These are phyloP conservation scores for Umbilicus rupestris DNA, from an alignment of 164 flowering plant genomes.

Conservation along the genomic window DNA sequence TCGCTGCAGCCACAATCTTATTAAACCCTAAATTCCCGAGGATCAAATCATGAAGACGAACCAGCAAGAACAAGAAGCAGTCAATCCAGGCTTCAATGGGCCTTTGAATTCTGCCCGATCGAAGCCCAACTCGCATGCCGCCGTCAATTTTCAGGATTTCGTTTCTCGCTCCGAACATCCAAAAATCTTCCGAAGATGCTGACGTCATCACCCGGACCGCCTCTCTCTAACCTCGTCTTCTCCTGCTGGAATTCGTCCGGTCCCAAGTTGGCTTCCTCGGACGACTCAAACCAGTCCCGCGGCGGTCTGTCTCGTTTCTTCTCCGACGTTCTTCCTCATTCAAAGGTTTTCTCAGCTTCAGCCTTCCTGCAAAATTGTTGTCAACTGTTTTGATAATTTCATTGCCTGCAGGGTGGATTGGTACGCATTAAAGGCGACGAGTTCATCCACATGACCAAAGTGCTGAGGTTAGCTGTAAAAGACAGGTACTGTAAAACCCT, in stretches of 20 bases:
- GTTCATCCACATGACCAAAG: constrained; percentile 84
- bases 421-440: constrained; percentile 81
- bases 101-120: neutral
- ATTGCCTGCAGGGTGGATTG: constrained; percentile 44
- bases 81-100: neutral
- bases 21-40: neutral
- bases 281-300: constrained; percentile 53
- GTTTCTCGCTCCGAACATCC: no score
- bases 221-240: neutral
- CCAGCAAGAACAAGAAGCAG: neutral
- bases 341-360: constrained; percentile 32
- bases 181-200: neutral
- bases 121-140: neutral
- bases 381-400: neutral
- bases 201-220: neutral
- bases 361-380: neutral
- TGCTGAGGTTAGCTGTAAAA: constrained; percentile 45
- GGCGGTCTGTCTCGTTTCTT: constrained; percentile 91
- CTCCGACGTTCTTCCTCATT: constrained; percentile 58
- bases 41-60: no score
- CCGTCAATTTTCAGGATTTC: neutral
- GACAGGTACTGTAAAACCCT: constrained; percentile 41
- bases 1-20: neutral
- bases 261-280: constrained; percentile 20
- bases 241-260: neutral